Percentiles rank a stretch among this genome's conserved stretches.
phyloP scores from a whole-genome alignment of 1,139 yeast species.

The Kodamaea plutei region DNA sequence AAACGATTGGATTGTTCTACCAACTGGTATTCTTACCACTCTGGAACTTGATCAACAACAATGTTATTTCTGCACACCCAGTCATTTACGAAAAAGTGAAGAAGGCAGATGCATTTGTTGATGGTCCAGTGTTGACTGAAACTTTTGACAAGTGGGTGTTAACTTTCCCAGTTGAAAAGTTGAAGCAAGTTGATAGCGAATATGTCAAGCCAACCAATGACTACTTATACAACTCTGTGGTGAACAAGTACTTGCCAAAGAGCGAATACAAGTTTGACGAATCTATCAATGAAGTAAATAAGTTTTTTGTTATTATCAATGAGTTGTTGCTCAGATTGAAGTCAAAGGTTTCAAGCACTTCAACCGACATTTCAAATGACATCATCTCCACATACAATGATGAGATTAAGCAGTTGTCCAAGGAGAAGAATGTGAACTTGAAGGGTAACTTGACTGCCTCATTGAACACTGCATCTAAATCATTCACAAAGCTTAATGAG shows the following conservation, averaged over 20 bases:
- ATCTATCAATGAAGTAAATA: slow-evolving; percentile 20
- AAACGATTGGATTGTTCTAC: slow-evolving; percentile 21
- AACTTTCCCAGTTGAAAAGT: slow-evolving; percentile 13
- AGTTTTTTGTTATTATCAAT: slow-evolving; percentile 30
- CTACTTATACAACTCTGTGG: slow-evolving; percentile 21
- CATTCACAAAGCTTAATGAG: slow-evolving; percentile 33
- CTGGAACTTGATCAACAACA: slow-evolving; percentile 18
- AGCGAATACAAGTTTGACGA: slow-evolving; percentile 22
- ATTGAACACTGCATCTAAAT: slow-evolving; percentile 32
- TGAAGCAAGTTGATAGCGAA: slow-evolving; percentile 19
- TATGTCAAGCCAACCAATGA: slow-evolving; percentile 30
- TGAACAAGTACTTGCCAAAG: slow-evolving; percentile 33
- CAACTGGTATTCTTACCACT: slow-evolving; percentile 16
- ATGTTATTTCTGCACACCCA: slow-evolving; percentile 22
- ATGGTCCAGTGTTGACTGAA: slow-evolving; percentile 21
- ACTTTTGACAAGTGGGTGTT: slow-evolving; percentile 13
- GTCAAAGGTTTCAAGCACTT: slow-evolving; percentile 24
- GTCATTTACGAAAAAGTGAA: slow-evolving; percentile 22
- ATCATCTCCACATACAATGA: slow-evolving; percentile 34
- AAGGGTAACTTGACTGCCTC: slow-evolving; percentile 34
- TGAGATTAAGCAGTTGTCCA: slow-evolving; percentile 21
- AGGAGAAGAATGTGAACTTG: slow-evolving; percentile 9
- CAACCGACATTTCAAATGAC: slow-evolving; percentile 29
- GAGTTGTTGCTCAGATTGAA: slow-evolving; percentile 27
- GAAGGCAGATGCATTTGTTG: slow-evolving; percentile 27